A percentile compares a stretch with the other conserved stretches of the same genome.
Conservation (phyloP, 495 filamentous ascomycete species). For the Xylaria bambusicola region DNA sequence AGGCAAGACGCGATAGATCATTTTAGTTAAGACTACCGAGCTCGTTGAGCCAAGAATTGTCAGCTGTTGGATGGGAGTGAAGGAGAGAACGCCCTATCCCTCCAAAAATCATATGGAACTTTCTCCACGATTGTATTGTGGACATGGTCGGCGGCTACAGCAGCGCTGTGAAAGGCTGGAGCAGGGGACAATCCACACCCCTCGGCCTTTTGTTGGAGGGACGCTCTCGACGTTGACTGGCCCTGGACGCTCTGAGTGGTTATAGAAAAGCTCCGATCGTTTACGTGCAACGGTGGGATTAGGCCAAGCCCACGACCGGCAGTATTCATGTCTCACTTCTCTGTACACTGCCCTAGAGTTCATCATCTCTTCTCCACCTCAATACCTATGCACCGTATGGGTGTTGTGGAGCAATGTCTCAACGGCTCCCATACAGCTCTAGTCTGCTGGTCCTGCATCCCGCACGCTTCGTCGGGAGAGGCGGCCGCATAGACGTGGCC, state of each 20-base stretch:
- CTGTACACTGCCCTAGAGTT: too few relatives aligned
- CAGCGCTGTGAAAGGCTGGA: slow-evolving; percentile 46
- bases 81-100: slow-evolving; percentile 12
- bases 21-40: slow-evolving; percentile 17
- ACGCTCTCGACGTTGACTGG: slow-evolving; percentile 31
- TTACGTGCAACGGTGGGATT: slow-evolving; percentile 34
- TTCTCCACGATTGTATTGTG: slow-evolving; percentile 23
- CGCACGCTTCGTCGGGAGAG: slow-evolving; percentile 39
- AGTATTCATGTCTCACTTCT: slow-evolving; percentile 30
- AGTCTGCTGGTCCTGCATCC: slow-evolving; percentile 22
- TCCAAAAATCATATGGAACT: slow-evolving; percentile 14
- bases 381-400: slow-evolving; percentile 13
- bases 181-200: slow-evolving; percentile 31
- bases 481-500: slow-evolving; percentile 43
- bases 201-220: slow-evolving; percentile 39
- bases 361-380: slow-evolving; percentile 3
- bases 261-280: slow-evolving; percentile 37
- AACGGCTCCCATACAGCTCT: slow-evolving; percentile 19
- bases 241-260: slow-evolving; percentile 29
- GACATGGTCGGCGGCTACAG: slow-evolving; percentile 43
- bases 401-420: slow-evolving; percentile 18
- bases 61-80: slow-evolving; percentile 19
- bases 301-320: slow-evolving; percentile 34
- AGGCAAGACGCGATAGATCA: slow-evolving; percentile 13
- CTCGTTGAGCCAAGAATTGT: slow-evolving; percentile 18